A percentile compares a stretch with the other conserved stretches of the same genome.
Evolutionary conservation across 1,284 basidiomycete genomes (phyloP).

Genomic region (Calocybe gambosa): DNA sequence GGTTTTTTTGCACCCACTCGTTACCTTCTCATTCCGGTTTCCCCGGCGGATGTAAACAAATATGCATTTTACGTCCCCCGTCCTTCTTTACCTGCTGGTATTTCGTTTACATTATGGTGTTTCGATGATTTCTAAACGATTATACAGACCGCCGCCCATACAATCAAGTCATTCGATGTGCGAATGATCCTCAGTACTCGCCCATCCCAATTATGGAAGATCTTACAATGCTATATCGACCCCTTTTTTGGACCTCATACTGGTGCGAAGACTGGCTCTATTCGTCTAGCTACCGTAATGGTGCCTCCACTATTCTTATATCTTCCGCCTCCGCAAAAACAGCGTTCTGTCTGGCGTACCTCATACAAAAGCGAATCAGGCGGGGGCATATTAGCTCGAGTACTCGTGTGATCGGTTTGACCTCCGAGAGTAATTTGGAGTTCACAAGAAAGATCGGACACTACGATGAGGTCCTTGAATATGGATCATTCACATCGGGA

Average conservation of each 20-base stretch:
- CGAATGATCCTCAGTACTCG: slow-evolving; percentile 45
- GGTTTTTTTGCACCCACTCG: slow-evolving; percentile 55
- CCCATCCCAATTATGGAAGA: slow-evolving; percentile 43
- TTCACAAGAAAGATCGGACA: slow-evolving; percentile 48
- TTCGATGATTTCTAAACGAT: not conserved
- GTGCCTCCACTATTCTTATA: slow-evolving; percentile 42
- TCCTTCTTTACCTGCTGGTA: slow-evolving; percentile 52
- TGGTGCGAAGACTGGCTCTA: slow-evolving; percentile 66
- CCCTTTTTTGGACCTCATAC: slow-evolving; percentile 63
- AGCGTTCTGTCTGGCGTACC: slow-evolving; percentile 57
- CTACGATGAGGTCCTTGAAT: slow-evolving; percentile 49
- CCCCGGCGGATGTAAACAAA: slow-evolving; percentile 41
- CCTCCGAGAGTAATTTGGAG: slow-evolving; percentile 45
- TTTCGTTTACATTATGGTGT: slow-evolving; percentile 2
- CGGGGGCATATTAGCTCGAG: slow-evolving; percentile 21
- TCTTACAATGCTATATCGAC: slow-evolving; percentile 59
- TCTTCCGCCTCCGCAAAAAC: slow-evolving; percentile 65
- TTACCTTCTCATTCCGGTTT: slow-evolving; percentile 49
- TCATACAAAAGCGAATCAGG: slow-evolving; percentile 38
- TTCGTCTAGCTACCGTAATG: slow-evolving; percentile 39
- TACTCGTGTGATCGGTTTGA: slow-evolving; percentile 46
- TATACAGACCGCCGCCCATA: slow-evolving; percentile 53
- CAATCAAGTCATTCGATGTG: slow-evolving; percentile 56
- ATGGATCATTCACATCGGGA: slow-evolving; percentile 34
- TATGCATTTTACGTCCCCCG: slow-evolving; percentile 48